Conservation (phyloP, 495 filamentous ascomycete species). For the Trichodelitschia bisporula region DNA sequence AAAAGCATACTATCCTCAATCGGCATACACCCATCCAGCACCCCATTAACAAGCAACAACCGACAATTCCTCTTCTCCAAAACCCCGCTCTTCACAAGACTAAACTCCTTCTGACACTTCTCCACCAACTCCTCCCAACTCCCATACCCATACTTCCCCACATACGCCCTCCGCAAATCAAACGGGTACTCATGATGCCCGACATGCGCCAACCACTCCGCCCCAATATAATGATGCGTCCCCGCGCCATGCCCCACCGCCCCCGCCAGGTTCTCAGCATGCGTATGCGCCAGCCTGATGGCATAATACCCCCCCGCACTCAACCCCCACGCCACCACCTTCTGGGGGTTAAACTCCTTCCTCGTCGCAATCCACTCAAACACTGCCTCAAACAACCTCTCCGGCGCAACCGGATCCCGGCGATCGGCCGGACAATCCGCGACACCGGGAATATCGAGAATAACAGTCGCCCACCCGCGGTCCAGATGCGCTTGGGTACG, state of each 20-base stretch:
- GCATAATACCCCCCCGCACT: slow-evolving; percentile 55
- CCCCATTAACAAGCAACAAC: slow-evolving; percentile 34
- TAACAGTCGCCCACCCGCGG: slow-evolving; percentile 42
- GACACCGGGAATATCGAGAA: slow-evolving; percentile 53
- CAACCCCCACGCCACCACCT: slow-evolving; percentile 47
- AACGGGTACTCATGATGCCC: slow-evolving; percentile 65
- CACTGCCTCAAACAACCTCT: slow-evolving; percentile 34
- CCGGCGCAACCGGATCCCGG: slow-evolving; percentile 22
- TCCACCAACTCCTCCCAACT: slow-evolving; percentile 30
- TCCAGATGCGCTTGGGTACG: slow-evolving; percentile 32
- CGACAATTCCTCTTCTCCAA: slow-evolving; percentile 31
- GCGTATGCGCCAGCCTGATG: slow-evolving; percentile 45
- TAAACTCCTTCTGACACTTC: slow-evolving; percentile 41
- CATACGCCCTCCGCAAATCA: slow-evolving; percentile 6
- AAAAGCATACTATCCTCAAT: slow-evolving; percentile 50
- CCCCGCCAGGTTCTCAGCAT: slow-evolving; percentile 27
- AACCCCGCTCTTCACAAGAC: slow-evolving; percentile 38
- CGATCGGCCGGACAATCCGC: slow-evolving; percentile 47
- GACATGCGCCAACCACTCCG: slow-evolving; percentile 36
- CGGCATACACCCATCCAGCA: slow-evolving; percentile 33
- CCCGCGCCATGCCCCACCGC: slow-evolving; percentile 47
- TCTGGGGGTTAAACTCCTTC: slow-evolving; percentile 29
- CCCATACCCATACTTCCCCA: slow-evolving; percentile 37
- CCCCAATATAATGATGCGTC: slow-evolving; percentile 38
- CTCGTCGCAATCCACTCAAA: slow-evolving; percentile 36